These are phyloP conservation scores for Hemisphaericaspora xylofermentans DNA, from an alignment of 1,139 yeast species.

Conservation along the genomic window DNA sequence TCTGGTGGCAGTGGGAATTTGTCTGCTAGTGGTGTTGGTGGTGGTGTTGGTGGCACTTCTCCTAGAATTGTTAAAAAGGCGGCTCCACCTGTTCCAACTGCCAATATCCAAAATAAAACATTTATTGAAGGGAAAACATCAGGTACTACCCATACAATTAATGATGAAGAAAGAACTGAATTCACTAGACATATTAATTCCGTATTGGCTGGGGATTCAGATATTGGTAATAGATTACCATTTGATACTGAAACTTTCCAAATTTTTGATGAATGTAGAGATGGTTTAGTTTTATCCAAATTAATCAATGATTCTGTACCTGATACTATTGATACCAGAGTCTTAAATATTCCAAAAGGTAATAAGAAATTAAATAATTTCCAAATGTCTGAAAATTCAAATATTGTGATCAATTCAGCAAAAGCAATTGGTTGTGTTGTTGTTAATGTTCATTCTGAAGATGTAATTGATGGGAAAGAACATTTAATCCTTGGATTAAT, in stretches of 20 bases:
- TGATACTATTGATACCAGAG: slow-evolving; percentile 97
- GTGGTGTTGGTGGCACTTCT: slow-evolving; percentile 19
- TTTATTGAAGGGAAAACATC: slow-evolving; percentile 77
- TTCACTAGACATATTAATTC: slow-evolving; percentile 94
- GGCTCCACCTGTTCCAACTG: slow-evolving; percentile 44
- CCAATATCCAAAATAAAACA: slow-evolving; percentile 63
- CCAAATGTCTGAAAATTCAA: slow-evolving; percentile 95
- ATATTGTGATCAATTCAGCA: slow-evolving; percentile 95
- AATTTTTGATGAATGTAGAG: slow-evolving; percentile 93
- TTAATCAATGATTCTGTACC: slow-evolving; percentile 97
- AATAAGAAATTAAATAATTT: slow-evolving; percentile 85
- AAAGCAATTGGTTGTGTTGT: slow-evolving; percentile 98
- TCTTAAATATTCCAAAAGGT: slow-evolving; percentile 76
- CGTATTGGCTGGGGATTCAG: slow-evolving; percentile 86
- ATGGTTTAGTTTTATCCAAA: slow-evolving; percentile 89
- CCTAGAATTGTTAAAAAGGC: slow-evolving; percentile 20
- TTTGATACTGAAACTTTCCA: slow-evolving; percentile 94
- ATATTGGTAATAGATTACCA: slow-evolving; percentile 83
- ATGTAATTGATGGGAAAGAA: slow-evolving; percentile 94
- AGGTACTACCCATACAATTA: slow-evolving; percentile 95
- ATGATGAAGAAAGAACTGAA: slow-evolving; percentile 94
- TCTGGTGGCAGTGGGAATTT: too few species aligned
- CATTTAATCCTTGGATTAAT: slow-evolving; percentile 92
- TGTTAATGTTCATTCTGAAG: slow-evolving; percentile 96
- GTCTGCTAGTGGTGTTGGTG: not conserved